Evolutionary conservation across 2,329 filamentous ascomycete species (phyloP), one percentile per base, ranked within the genome.

Genomic region (Colletotrichum tropicale): DNA sequence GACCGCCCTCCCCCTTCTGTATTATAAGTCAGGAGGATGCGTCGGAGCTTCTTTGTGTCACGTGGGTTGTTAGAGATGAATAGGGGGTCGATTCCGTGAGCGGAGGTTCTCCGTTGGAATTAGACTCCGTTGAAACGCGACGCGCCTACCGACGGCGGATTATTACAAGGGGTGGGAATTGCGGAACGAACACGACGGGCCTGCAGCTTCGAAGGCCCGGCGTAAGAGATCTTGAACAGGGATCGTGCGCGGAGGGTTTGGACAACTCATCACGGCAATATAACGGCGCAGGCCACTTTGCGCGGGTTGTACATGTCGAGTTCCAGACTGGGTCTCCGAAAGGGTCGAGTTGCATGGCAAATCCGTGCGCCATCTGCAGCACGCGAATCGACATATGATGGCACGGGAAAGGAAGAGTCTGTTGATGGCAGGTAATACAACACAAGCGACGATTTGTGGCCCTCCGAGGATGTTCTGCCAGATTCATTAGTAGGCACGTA

Each of bases 191-290:
- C 69, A 73, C 38, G 64, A 68, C 43, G 64, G 34, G 36, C 52
- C 61, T 75, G 73, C 69, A 75, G 69, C 71, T 12, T 55, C 69
- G 26, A 67, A 43, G 62, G 10, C 32, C 34, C 60, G 69, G 69
- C 62, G 55, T 24, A 32, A 56, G 61, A 74, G 58, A 74, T 76
- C 71, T 74, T 32, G 58, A 30, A 62, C 74, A 76, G 66, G 74
- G 71, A 43, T 74, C 61, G 60, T 66, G 43, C 26, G 70, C 66
- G 66, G 38, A 36, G 52, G 52, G 30, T 70, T 70, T 76, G 70
- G 56, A 76, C 74, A 76, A 76, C 74, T 76, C 74, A 76, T 76
- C 74, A 55, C 66, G 66, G 58, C 70, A 70, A 55, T 70, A 62
- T 70, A 24, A 60, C 65, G 66, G 60, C 28, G 74, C 65, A 70